Evolutionary conservation across 495 filamentous ascomycete species (phyloP), one percentile per base, ranked within the genome.

Genomic region (Endocarpon pusillum): DNA sequence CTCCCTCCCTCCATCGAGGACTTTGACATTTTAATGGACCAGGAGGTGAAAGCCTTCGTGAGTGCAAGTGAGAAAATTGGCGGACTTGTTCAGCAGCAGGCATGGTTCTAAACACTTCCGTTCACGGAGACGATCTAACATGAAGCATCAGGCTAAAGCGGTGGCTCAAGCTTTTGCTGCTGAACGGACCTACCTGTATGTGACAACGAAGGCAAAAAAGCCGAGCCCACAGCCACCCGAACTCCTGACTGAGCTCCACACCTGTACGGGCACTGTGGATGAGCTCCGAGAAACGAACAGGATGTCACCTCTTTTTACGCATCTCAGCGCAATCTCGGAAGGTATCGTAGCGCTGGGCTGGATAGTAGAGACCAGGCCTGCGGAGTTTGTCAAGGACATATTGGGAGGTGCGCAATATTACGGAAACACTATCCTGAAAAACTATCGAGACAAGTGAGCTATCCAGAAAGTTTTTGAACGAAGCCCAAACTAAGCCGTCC

Each of bases 121-220:
- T 21, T 33, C n/a, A 34, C 39, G 35, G 10, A 41, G 2, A 17
- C 11, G 19, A 38, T 40, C 29, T 24, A 16, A 21, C 34, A 34
- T 19, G 14, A 8, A 8, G 17, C 25, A 19, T 28, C 43, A 78
- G 73, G 70, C 74, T 8, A 59, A 62, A 51, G 62, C 63, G 11
- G 70, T 79, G 14, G 49, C 65, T 32, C 57, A 66, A 48, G 73
- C 75, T 20, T 94, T 94, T 59, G 62, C 71, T 29, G 81, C 78
- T 38, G 76, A 91, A 56, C 76, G 86, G 35, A 81, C 75, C 46
- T 89, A 92, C 55, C 66, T 97, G 29, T 67, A 85, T 37, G 73
- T 94, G 43, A 73, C 85, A 2, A 89, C 79, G 17, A 89, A 85
- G 55, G 77, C 91, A 7, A 92, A 80, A 66, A 94, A 93, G 55